These are phyloP conservation scores for Diplodia sapinea DNA, from an alignment of 2,329 filamentous ascomycete genomes.

Conservation along the genomic window DNA sequence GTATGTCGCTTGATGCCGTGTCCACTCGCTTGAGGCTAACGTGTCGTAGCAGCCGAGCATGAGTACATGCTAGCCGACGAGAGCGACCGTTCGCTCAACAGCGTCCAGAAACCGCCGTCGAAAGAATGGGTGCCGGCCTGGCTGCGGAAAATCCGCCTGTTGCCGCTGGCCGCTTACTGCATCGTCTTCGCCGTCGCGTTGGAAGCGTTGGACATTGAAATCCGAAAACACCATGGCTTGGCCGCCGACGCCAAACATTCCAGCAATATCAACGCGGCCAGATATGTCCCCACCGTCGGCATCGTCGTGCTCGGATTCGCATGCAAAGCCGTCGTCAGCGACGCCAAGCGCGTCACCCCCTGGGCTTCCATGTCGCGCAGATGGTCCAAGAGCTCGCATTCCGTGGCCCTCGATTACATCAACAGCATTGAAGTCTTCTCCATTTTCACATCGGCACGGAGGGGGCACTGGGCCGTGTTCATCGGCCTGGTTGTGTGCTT, in stretches of 20 bases:
- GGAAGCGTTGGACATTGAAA: constrained; percentile 2
- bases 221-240: constrained; percentile 6
- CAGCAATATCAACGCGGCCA: constrained; percentile 1
- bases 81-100: not conserved
- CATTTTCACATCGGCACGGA: constrained; percentile 9
- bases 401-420: constrained; percentile 27
- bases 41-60: constrained; percentile 10
- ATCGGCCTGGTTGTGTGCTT: constrained; percentile 10
- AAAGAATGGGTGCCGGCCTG: constrained; percentile 24
- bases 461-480: constrained; percentile 25
- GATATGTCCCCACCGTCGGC: constrained; percentile 23
- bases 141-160: constrained; percentile 13
- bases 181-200: constrained; percentile 6
- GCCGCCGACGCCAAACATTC: not conserved
- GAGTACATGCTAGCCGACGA: constrained; percentile 23
- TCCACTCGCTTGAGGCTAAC: not conserved
- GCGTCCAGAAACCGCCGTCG: not conserved
- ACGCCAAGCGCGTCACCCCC: constrained; percentile 16
- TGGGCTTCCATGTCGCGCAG: constrained; percentile 22
- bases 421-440: constrained; percentile 17
- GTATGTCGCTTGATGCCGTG: not conserved
- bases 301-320: constrained; percentile 23
- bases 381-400: constrained; percentile 28
- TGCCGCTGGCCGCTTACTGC: constrained; percentile 19
- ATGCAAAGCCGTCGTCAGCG: constrained; percentile 15